Evolutionary conservation across 768 basidiomycete genomes (phyloP).

Genomic region (Kwoniella europaea): DNA sequence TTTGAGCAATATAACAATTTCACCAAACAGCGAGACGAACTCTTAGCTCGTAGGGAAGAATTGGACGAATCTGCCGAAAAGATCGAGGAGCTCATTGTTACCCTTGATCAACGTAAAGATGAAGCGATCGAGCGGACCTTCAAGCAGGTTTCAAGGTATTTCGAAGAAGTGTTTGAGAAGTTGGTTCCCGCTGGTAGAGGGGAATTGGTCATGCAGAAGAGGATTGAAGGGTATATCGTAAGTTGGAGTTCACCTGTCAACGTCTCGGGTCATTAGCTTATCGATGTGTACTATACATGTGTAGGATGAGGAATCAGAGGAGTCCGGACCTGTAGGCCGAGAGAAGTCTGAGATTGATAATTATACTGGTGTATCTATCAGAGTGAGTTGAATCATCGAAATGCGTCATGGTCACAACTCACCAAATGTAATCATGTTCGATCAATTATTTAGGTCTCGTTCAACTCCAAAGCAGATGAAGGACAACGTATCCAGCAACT

Average conservation of each 20-base stretch:
- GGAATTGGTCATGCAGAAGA: constrained; percentile 85
- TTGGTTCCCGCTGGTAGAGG: constrained; percentile 93
- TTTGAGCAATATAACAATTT: constrained; percentile 98
- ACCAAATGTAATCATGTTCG: neutral
- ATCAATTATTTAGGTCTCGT: constrained; percentile 94
- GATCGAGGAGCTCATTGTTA: constrained; percentile 89
- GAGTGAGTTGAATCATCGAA: constrained; percentile 68
- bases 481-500: constrained; percentile 94
- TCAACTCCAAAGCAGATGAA: constrained; percentile 98
- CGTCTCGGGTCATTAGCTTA: no score
- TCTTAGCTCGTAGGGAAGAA: constrained; percentile 83
- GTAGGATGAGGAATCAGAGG: constrained; percentile 57
- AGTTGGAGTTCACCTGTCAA: neutral
- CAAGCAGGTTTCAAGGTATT: constrained; percentile 95
- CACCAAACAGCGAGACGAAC: constrained; percentile 93
- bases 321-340: constrained; percentile 35
- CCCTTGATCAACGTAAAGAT: constrained; percentile 94
- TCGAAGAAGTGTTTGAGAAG: constrained; percentile 95
- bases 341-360: constrained; percentile 70
- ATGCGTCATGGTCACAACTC: neutral
- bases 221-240: constrained; percentile 75
- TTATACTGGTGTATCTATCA: constrained; percentile 95
- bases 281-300: neutral
- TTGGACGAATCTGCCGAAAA: constrained; percentile 85
- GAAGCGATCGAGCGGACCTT: constrained; percentile 98